Evolutionary conservation across 768 basidiomycete species (phyloP).

Genomic region (Rhizopogon vulgaris): DNA sequence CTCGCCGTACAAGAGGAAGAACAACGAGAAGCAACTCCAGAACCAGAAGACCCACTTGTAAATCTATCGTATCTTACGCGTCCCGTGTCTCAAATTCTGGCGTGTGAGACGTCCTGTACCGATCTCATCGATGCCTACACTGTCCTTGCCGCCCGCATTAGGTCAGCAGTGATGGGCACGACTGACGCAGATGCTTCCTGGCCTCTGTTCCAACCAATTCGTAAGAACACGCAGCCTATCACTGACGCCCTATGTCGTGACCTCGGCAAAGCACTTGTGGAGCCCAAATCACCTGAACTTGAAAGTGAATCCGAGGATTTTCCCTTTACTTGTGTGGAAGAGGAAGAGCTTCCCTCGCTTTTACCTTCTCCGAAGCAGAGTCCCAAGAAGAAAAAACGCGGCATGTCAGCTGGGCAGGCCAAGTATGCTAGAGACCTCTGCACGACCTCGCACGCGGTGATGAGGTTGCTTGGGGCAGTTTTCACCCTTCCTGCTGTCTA

Average conservation of each 20-base stretch:
- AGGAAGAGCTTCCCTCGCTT: conserved; percentile 20
- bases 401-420: conserved; percentile 72
- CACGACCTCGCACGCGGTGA: conserved; percentile 63
- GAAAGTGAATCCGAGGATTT: conserved; percentile 15
- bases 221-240: conserved; percentile 46
- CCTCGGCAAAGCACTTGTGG: conserved; percentile 54
- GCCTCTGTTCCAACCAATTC: conserved; percentile 68
- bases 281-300: conserved; percentile 35
- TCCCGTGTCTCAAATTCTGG: conserved; percentile 57
- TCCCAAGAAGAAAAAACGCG: conserved; percentile 57
- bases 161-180: conserved; percentile 33
- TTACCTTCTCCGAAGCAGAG: conserved; percentile 69
- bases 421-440: conserved; percentile 78
- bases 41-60: conserved; percentile 61
- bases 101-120: conserved; percentile 38
- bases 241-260: conserved; percentile 62
- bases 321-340: conserved; percentile 13
- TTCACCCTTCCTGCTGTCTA: conserved; percentile 56
- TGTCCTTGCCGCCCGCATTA: conserved; percentile 59
- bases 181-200: conserved; percentile 57
- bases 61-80: conserved; percentile 59
- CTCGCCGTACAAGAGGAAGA: conserved; percentile 36
- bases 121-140: conserved; percentile 73
- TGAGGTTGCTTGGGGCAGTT: conserved; percentile 56
- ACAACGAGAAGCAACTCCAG: conserved; percentile 66